A percentile compares a stretch with the other conserved stretches of the same genome.
phyloP scores from a whole-genome alignment of 257 asterid genomes.

The Galeopsis tetrahit region DNA sequence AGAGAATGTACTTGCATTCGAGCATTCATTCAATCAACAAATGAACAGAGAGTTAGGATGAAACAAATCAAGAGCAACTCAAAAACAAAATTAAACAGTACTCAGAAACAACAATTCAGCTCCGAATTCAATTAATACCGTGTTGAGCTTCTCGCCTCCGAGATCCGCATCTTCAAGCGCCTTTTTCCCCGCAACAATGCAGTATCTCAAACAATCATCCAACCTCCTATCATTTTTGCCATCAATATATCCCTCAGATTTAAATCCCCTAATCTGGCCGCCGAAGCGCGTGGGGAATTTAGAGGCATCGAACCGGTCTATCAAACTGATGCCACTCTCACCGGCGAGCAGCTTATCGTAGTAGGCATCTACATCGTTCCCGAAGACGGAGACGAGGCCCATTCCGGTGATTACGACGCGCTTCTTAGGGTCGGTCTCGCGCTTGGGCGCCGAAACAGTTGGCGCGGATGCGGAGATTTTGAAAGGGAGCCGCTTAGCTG shows the following conservation, averaged over 20 bases:
- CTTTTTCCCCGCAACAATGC: constrained; percentile 65
- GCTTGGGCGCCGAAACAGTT: constrained; percentile 48
- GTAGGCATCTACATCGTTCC: constrained; percentile 57
- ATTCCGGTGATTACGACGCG: constrained; percentile 65
- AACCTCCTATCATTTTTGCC: constrained; percentile 64
- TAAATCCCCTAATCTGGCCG: constrained; percentile 63
- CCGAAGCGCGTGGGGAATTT: constrained; percentile 64
- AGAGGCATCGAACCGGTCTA: constrained; percentile 64
- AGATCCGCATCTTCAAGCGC: constrained; percentile 63
- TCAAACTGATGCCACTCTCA: constrained; percentile 60
- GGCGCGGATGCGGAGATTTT: constrained; percentile 46
- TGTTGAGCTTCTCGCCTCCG: constrained; percentile 47
- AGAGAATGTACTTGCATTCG: neutral
- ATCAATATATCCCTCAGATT: constrained; percentile 56
- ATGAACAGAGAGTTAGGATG: constrained; percentile 9
- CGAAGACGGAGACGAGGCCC: constrained; percentile 68
- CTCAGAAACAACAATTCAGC: neutral
- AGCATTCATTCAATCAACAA: constrained; percentile 5
- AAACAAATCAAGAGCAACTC: constrained; percentile 4
- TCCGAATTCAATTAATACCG: constrained; percentile 37
- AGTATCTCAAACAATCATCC: constrained; percentile 60
- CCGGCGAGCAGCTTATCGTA: constrained; percentile 59
- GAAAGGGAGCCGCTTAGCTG: constrained; percentile 35
- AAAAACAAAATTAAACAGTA: constrained; percentile 8
- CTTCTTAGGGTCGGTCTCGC: constrained; percentile 67